Evolutionary conservation across 1,284 basidiomycete genomes (phyloP).

Genomic region (Erythrobasidium hasegawianum): DNA sequence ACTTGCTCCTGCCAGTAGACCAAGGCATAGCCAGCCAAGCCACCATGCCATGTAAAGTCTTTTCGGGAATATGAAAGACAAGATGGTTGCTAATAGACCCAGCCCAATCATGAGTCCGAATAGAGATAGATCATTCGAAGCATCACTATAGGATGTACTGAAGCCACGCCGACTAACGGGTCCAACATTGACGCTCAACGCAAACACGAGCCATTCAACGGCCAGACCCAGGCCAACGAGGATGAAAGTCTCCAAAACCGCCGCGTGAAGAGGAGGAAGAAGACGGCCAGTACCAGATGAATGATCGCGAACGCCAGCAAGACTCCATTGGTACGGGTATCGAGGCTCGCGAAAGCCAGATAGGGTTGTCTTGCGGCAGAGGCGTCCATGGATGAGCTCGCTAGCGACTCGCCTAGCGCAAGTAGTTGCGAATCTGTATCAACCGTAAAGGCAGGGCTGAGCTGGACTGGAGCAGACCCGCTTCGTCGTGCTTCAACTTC

Average conservation of each 20-base stretch:
- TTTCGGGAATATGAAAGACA: constrained; percentile 4
- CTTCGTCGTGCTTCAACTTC: too few species aligned
- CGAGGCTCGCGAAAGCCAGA: neutral
- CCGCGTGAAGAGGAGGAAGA: constrained; percentile 4
- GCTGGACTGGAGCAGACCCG: too few species aligned
- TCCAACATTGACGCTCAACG: neutral
- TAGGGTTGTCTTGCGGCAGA: neutral
- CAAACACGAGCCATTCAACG: constrained; percentile 8
- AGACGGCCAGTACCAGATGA: constrained; percentile 4
- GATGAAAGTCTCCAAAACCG: constrained; percentile 20
- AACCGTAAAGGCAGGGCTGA: too few species aligned
- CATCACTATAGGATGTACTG: neutral
- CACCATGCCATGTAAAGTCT: constrained; percentile 22
- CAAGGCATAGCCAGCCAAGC: constrained; percentile 14
- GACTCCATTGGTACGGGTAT: constrained; percentile 5
- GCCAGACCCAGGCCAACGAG: constrained; percentile 17
- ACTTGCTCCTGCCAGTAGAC: constrained; percentile 11
- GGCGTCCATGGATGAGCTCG: too few species aligned
- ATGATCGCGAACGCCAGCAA: constrained; percentile 14
- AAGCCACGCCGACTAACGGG: constrained; percentile 4
- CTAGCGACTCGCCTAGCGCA: too few species aligned
- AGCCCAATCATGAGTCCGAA: constrained; percentile 11
- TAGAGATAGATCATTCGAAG: constrained; percentile 10
- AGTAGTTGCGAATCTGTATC: too few species aligned
- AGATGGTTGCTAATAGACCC: constrained; percentile 5